phyloP scores from a whole-genome alignment of 2,329 filamentous ascomycete species.

The Pseudogymnoascus sp. region DNA sequence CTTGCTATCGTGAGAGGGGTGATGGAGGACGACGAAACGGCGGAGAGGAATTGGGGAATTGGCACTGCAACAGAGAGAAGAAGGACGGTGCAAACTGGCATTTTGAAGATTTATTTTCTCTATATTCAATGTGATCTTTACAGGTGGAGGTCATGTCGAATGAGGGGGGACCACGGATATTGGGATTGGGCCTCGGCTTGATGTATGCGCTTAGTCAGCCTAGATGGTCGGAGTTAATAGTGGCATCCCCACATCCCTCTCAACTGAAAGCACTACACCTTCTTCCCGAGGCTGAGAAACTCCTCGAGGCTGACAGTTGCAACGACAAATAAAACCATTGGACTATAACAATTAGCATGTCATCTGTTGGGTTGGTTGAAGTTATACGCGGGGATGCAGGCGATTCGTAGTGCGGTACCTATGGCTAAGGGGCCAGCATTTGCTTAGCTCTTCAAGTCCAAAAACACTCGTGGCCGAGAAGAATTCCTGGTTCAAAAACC shows the following conservation, averaged over 20 bases:
- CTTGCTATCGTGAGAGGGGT: constrained; percentile 35
- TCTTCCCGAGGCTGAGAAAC: background rate
- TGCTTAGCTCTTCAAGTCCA: background rate
- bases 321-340: too few relatives aligned
- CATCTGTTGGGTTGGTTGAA: constrained; percentile 22
- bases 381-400: background rate
- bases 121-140: background rate
- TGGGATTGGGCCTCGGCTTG: background rate
- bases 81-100: constrained; percentile 41
- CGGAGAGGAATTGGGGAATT: constrained; percentile 32
- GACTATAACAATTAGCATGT: background rate
- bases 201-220: background rate
- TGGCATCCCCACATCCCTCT: background rate
- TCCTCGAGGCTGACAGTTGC: background rate
- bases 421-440: background rate
- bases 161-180: background rate
- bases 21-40: constrained; percentile 27
- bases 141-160: background rate
- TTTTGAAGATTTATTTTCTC: constrained; percentile 20
- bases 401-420: background rate
- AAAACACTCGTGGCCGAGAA: background rate
- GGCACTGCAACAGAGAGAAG: constrained; percentile 34
- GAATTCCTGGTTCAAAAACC: background rate
- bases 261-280: background rate
- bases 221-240: background rate